These are phyloP conservation scores for Neonectria magnoliae DNA, from an alignment of 2,329 filamentous ascomycete species.

Conservation along the genomic window DNA sequence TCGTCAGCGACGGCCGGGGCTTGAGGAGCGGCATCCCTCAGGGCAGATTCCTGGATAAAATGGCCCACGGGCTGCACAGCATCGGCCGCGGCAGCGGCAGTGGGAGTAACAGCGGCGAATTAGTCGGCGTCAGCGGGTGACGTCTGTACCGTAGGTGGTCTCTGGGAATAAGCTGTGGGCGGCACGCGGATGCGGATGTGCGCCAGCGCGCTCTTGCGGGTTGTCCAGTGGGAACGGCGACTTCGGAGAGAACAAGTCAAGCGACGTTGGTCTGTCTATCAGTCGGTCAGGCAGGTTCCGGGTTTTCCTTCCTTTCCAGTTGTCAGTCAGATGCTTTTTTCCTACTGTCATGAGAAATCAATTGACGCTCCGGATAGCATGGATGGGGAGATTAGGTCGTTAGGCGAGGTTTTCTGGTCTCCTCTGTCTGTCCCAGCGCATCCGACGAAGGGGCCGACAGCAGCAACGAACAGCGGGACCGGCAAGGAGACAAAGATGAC, in stretches of 20 bases:
- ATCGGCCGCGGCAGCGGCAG: conserved; percentile 9
- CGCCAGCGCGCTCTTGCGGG: conserved; percentile 5
- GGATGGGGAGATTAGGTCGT: conserved; percentile 11
- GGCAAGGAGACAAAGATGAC: background rate
- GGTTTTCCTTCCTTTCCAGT: conserved; percentile 28
- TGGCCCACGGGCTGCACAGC: conserved; percentile 11
- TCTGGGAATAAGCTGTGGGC: background rate
- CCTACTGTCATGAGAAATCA: conserved; percentile 11
- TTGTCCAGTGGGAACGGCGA: conserved; percentile 18
- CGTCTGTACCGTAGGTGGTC: background rate
- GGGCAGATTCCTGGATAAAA: background rate
- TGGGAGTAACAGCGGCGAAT: background rate
- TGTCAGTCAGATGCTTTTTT: conserved; percentile 33
- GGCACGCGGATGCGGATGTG: conserved; percentile 15
- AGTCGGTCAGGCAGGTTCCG: conserved; percentile 18
- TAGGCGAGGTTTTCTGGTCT: conserved; percentile 7
- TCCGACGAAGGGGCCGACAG: conserved; percentile 12
- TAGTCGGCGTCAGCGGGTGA: background rate
- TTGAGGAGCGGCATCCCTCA: conserved; percentile 39
- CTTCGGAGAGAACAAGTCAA: conserved; percentile 14
- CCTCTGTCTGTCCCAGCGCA: conserved; percentile 4
- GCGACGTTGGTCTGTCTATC: conserved; percentile 18
- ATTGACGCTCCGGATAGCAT: conserved; percentile 14
- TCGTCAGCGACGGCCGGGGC: conserved; percentile 30
- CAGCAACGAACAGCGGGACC: conserved; percentile 3